A percentile compares a stretch with the other conserved stretches of the same genome.
Evolutionary conservation across 768 basidiomycete genomes (phyloP).

Genomic region (Dictyophora rubrovolvata): DNA sequence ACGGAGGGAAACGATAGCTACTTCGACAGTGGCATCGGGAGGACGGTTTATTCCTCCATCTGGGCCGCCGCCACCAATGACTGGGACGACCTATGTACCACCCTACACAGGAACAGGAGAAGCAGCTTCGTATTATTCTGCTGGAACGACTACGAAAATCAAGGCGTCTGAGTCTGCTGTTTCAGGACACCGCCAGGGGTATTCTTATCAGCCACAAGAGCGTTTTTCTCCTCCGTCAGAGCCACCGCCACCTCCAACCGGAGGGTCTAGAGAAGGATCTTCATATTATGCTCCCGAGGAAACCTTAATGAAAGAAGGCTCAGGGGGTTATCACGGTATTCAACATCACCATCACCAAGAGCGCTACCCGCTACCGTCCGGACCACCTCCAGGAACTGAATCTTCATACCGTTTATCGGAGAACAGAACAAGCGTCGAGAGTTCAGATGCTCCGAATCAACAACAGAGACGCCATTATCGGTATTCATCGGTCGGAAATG

Average conservation of each 20-base stretch:
- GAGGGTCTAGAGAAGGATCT: not conserved
- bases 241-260: not conserved
- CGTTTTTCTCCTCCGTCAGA: constrained; percentile 21
- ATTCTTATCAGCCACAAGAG: not conserved
- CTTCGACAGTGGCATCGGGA: not conserved
- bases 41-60: not conserved
- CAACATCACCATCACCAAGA: not conserved
- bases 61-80: not conserved
- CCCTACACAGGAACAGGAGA: constrained; percentile 9
- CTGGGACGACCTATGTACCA: constrained; percentile 5
- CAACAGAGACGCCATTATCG: not conserved
- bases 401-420: not conserved
- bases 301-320: not conserved
- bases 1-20: not conserved
- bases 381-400: not conserved
- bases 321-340: not conserved
- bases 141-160: not conserved
- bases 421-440: not conserved
- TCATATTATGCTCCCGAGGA: not conserved
- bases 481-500: not conserved
- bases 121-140: constrained; percentile 11
- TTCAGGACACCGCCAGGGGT: not conserved
- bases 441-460: not conserved
- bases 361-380: not conserved
- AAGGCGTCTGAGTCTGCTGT: not conserved